Evolutionary conservation across 2,329 filamentous ascomycete genomes (phyloP).

Genomic region (Metarhizium robertsii): DNA sequence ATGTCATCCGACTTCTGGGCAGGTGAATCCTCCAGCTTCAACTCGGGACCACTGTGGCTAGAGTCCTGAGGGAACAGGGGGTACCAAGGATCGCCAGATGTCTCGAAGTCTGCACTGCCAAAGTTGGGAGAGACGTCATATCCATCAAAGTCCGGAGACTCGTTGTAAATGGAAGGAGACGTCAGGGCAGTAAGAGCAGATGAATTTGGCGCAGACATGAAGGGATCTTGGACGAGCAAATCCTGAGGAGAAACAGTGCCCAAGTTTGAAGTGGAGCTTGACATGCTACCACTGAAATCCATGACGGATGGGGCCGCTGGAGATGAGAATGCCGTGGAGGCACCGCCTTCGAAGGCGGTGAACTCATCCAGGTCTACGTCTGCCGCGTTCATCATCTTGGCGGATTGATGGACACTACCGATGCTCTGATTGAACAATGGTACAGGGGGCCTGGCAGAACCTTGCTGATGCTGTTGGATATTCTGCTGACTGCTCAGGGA

Average conservation of each 20-base stretch:
- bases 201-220: slow-evolving; percentile 72
- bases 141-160: slow-evolving; percentile 66
- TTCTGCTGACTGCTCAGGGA: slow-evolving; percentile 41
- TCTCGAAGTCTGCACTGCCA: slow-evolving; percentile 45
- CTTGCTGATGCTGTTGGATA: slow-evolving; percentile 17
- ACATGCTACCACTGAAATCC: slow-evolving; percentile 38
- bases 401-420: slow-evolving; percentile 38
- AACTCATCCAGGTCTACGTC: slow-evolving; percentile 52
- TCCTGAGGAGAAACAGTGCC: slow-evolving; percentile 81
- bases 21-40: slow-evolving; percentile 31
- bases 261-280: slow-evolving; percentile 43
- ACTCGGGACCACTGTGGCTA: slow-evolving; percentile 13
- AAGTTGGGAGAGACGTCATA: slow-evolving; percentile 76
- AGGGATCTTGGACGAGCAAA: slow-evolving; percentile 59
- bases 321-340: slow-evolving; percentile 43
- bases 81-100: slow-evolving; percentile 53
- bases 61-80: slow-evolving; percentile 58
- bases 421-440: slow-evolving; percentile 59
- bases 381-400: slow-evolving; percentile 38
- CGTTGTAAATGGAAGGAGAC: slow-evolving; percentile 70
- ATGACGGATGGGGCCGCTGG: slow-evolving; percentile 41
- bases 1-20: slow-evolving; percentile 36
- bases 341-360: slow-evolving; percentile 44
- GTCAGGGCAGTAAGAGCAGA: slow-evolving; percentile 75
- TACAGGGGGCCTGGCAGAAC: slow-evolving; percentile 54